Base-by-base conservation (phyloP, 169 alveolate genomes). In the Haemoproteus tartakovskyi region DNA sequence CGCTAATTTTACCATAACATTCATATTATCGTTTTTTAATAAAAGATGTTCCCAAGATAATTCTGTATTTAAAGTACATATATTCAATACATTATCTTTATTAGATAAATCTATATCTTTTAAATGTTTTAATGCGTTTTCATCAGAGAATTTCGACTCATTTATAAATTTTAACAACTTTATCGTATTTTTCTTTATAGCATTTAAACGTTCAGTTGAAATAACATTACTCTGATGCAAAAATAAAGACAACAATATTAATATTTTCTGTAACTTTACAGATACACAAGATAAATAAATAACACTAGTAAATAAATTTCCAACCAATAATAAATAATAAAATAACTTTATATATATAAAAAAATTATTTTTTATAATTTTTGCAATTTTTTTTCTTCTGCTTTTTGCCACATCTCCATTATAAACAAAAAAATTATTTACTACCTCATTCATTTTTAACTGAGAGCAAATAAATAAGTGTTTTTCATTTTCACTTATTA, bases 251-350 rank as follows among this genome's bases (percentile, higher is more conserved):
- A 74, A 47, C 5, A 74, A 74, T 45, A 74, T 40, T 11, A 74
- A 60, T 24, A 74, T 74, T 14, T 78, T 54, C 41, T 74, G 84
- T 2, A 74, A 47, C 21, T 74, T 74, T 26, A 36, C 57, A 19
- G 84, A 74, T 27, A 74, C 33, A 57, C 84, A 74, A 8, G 84
- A 74, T 57, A 74, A 26, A 74, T 57, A 74, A 14, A 37, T 62
- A 36, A 74, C 62, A 9, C 78, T 57, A 12, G 62, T 43, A 48
- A 57, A 74, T 33, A 74, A 22, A 74, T 74, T 74, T 18, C 84
- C 84, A 9, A 74, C 84, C 24, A 74, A 43, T 48, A 74, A 48
- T 14, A 74, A 47, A 48, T 74, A 74, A 60, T 74, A 74, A 74
- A 74, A 74, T 56, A 74, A 38, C 40, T 74, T 74, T 22, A 74